Evolutionary conservation across 148 eudicot species (phyloP), one percentile per base, ranked within the genome.

Genomic region (Arbutus unedo): DNA sequence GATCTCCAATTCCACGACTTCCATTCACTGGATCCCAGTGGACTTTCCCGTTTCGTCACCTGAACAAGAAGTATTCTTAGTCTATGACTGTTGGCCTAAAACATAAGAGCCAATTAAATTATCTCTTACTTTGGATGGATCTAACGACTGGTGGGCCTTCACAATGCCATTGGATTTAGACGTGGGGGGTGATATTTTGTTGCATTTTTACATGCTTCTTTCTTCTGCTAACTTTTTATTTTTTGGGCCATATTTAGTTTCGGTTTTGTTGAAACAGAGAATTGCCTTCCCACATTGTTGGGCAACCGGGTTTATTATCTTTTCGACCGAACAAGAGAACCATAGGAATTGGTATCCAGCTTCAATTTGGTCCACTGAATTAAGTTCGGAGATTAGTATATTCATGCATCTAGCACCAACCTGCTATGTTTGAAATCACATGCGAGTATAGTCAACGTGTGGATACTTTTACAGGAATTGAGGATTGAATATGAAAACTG

Each of bases 1-100:
- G 85, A 83, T 77, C 85, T 77, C 85, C 85, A 83, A 83, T 83
- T 83, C 86, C 86, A 84, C 8, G 11, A 31, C 76, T 77, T 84
- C 86, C 86, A 84, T 60, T 85, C 87, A 4, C 15, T 9, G 56
- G 48, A 44, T 71, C 72, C 85, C 45, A n/a, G 47, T 44, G 16
- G 18, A 56, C 51, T 47, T 56, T 85, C 87, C 41, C 79, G 80
- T 72, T 85, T 85, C n/a, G 87, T 85, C 78, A 85, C 87, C 87
- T 85, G 81, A 43, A 67, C 54, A 38, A 81, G 23, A 59, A 56
- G 57, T 18, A 73, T 43, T 8, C 49, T 72, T 54, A 81, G 83
- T 38, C 49, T 19, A 78, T 78, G 0, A 78, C 50, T 49, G 50
- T 43, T 18, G 16, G 31, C 45, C 15, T 38, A 31, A 55, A 38